phyloP scores from a whole-genome alignment of 2,329 filamentous ascomycete genomes.

The Chaetomiaceae sp. region DNA sequence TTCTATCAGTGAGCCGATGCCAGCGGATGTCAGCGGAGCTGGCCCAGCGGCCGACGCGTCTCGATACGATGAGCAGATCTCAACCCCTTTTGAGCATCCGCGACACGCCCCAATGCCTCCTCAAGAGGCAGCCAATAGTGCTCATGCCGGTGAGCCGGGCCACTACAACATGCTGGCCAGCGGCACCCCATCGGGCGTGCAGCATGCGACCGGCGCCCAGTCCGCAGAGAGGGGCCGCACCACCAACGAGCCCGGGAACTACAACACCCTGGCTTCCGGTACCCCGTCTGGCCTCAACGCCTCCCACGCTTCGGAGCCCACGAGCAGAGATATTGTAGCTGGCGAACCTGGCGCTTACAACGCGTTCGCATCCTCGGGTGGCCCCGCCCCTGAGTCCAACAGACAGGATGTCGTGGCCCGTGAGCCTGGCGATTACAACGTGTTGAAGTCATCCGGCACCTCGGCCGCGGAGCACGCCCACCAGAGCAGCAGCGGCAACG shows the following conservation, averaged over 20 bases:
- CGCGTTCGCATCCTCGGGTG: background rate
- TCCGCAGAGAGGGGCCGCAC: background rate
- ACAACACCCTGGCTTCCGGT: constrained; percentile 11
- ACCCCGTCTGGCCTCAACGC: constrained; percentile 3
- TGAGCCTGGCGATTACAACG: background rate
- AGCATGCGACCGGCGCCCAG: background rate
- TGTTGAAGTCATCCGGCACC: background rate
- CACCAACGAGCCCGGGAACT: constrained; percentile 2
- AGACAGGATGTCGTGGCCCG: background rate
- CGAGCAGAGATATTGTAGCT: background rate
- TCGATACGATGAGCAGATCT: constrained; percentile 1
- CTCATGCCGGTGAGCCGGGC: background rate
- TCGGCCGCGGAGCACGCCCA: too few species aligned
- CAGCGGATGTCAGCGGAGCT: background rate
- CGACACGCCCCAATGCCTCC: constrained; percentile 13
- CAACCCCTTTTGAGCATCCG: constrained; percentile 18
- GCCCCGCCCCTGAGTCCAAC: background rate
- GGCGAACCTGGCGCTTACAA: background rate
- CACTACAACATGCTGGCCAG: background rate
- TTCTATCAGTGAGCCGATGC: background rate
- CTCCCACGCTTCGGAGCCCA: background rate
- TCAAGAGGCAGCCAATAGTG: background rate
- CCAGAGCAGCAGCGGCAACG: background rate
- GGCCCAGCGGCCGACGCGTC: background rate
- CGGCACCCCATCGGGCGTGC: background rate